phyloP scores from a whole-genome alignment of 352 stramenopile species.

The Pythium biforme region DNA sequence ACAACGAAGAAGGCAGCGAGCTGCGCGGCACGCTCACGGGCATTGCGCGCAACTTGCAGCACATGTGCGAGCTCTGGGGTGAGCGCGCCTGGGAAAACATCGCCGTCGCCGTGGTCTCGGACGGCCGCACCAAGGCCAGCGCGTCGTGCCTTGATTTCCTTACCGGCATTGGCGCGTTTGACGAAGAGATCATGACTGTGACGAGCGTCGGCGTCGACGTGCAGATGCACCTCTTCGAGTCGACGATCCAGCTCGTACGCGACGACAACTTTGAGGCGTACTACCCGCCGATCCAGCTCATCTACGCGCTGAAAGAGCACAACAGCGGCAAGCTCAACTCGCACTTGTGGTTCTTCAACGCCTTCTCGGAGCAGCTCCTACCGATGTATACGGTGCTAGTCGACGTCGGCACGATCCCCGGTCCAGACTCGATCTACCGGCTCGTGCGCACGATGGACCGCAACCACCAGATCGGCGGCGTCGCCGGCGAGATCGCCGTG shows the following conservation, averaged over 20 bases:
- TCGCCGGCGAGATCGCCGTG: conserved; percentile 45
- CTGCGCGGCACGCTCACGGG: conserved; percentile 40
- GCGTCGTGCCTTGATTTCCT: conserved; percentile 41
- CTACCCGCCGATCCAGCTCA: conserved; percentile 48
- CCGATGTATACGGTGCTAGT: conserved; percentile 52
- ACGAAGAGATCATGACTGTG: conserved; percentile 57
- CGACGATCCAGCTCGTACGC: conserved; percentile 39
- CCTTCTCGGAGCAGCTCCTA: conserved; percentile 51
- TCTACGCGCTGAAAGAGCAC: conserved; percentile 53
- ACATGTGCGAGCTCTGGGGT: conserved; percentile 44
- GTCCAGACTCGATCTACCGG: conserved; percentile 37
- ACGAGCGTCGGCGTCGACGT: conserved; percentile 42
- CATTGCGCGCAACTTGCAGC: conserved; percentile 38
- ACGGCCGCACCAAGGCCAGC: conserved; percentile 45
- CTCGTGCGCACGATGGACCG: conserved; percentile 50
- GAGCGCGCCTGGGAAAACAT: conserved; percentile 42
- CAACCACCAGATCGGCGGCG: conserved; percentile 49
- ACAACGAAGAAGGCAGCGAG: conserved; percentile 48
- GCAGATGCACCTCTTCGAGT: conserved; percentile 48
- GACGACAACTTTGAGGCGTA: conserved; percentile 44
- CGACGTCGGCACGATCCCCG: conserved; percentile 46
- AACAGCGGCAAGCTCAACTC: conserved; percentile 53
- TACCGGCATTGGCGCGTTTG: conserved; percentile 37
- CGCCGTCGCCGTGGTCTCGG: conserved; percentile 38
- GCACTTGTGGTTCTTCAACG: conserved; percentile 61